These are phyloP conservation scores for Phalaenopsis hybrid DNA, from an alignment of 116 monocot genomes.

Conservation along the genomic window DNA sequence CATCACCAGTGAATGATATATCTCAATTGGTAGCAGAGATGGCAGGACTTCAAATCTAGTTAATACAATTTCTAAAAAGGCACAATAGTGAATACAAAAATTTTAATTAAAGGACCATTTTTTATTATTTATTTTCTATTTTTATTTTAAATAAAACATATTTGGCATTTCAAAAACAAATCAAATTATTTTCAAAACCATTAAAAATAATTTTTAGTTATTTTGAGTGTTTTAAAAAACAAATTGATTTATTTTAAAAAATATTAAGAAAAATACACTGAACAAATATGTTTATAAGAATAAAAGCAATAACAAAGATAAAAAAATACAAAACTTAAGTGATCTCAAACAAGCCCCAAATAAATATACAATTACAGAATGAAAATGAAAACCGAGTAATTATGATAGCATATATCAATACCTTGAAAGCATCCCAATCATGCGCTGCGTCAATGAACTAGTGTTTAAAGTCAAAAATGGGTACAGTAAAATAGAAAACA, in stretches of 20 bases:
- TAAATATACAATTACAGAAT: neutral
- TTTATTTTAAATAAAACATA: too few species aligned
- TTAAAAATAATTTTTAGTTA: too few species aligned
- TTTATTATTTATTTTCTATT: too few species aligned
- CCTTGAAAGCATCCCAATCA: conserved; percentile 29
- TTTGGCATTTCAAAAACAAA: too few species aligned
- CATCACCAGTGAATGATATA: neutral
- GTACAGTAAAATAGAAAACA: conserved; percentile 57
- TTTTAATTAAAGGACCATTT: too few species aligned
- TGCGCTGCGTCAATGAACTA: conserved; percentile 42
- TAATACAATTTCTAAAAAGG: neutral
- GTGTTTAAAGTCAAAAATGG: conserved; percentile 70
- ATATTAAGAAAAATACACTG: too few species aligned
- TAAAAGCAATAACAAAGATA: too few species aligned
- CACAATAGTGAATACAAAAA: neutral
- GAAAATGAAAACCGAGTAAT: neutral
- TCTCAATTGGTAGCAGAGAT: neutral
- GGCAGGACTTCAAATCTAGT: neutral
- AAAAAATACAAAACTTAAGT: too few species aligned
- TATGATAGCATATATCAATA: conserved; percentile 16
- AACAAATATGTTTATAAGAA: too few species aligned
- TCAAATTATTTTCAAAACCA: too few species aligned
- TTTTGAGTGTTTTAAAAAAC: too few species aligned
- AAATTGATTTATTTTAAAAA: too few species aligned
- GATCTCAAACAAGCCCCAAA: neutral